Evolutionary conservation across 1,139 yeast genomes (phyloP).

Genomic region (Yamadazyma triangularis): DNA sequence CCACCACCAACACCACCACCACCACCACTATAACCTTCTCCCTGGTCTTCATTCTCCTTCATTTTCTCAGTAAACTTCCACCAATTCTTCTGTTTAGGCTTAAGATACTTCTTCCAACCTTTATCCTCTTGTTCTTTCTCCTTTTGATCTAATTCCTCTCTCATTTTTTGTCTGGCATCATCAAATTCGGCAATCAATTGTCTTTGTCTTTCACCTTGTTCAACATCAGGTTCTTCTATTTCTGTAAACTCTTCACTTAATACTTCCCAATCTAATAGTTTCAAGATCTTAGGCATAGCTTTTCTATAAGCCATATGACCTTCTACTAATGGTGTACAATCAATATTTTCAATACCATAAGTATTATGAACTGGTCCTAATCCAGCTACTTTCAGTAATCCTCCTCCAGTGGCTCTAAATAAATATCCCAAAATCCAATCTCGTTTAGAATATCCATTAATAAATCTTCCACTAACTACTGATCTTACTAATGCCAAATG

Average conservation of each 20-base stretch:
- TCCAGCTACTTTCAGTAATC: slow-evolving; percentile 86
- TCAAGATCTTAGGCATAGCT: slow-evolving; percentile 79
- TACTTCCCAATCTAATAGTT: slow-evolving; percentile 72
- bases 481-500: slow-evolving; percentile 77
- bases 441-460: slow-evolving; percentile 85
- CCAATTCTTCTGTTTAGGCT: slow-evolving; percentile 81
- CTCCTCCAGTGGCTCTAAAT: slow-evolving; percentile 95
- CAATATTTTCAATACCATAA: slow-evolving; percentile 73
- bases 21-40: too few relatives aligned
- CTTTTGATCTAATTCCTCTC: slow-evolving; percentile 25
- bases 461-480: slow-evolving; percentile 85
- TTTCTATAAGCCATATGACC: slow-evolving; percentile 98
- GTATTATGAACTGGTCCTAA: slow-evolving; percentile 66
- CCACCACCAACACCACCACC: too few relatives aligned
- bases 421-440: slow-evolving; percentile 97
- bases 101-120: slow-evolving; percentile 63
- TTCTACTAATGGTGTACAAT: slow-evolving; percentile 80
- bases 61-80: slow-evolving; percentile 86
- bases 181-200: slow-evolving; percentile 80
- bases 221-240: slow-evolving; percentile 95
- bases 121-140: slow-evolving; percentile 21
- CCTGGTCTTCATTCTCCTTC: slow-evolving; percentile 23
- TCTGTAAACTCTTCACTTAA: slow-evolving; percentile 89
- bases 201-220: slow-evolving; percentile 75
- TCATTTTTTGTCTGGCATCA: slow-evolving; percentile 66